phyloP scores from a whole-genome alignment of 202 grass and related monocot species.

The Zizania palustris region DNA sequence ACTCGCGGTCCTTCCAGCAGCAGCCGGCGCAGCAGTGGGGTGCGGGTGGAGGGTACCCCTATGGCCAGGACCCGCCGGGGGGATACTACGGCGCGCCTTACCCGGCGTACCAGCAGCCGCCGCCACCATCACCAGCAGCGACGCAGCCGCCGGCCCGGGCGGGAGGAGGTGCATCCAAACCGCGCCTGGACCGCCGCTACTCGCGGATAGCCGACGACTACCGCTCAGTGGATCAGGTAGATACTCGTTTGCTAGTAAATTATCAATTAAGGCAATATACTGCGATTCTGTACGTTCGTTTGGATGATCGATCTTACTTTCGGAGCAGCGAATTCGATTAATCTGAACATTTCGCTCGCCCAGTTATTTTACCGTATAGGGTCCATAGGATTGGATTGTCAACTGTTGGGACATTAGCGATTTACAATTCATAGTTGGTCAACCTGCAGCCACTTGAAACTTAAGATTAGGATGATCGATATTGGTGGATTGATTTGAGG shows the following conservation, averaged over 20 bases:
- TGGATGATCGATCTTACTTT: neutral
- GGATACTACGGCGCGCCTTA: constrained; percentile 52
- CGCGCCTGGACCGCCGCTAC: constrained; percentile 66
- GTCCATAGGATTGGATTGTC: neutral
- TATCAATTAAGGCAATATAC: neutral
- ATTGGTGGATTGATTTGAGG: neutral
- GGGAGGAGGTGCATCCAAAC: constrained; percentile 35
- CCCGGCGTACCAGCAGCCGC: constrained; percentile 29
- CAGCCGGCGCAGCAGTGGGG: constrained; percentile 14
- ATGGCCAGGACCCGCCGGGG: constrained; percentile 25
- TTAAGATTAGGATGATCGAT: neutral
- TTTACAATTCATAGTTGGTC: constrained; percentile 15
- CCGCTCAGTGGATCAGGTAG: constrained; percentile 67
- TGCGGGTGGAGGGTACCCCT: constrained; percentile 33
- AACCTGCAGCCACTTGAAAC: neutral
- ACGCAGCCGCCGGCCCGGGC: constrained; percentile 11
- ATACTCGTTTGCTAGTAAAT: neutral
- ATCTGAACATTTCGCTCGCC: neutral
- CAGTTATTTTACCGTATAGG: neutral
- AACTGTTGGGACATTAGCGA: neutral
- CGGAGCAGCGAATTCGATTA: neutral
- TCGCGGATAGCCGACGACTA: constrained; percentile 82
- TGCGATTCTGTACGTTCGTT: neutral
- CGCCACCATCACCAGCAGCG: constrained; percentile 7
- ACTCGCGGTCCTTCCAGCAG: constrained; percentile 32